A percentile compares a stretch with the other conserved stretches of the same genome.
phyloP scores from a whole-genome alignment of 352 stramenopile species.

The Phytophthora pistaciae region DNA sequence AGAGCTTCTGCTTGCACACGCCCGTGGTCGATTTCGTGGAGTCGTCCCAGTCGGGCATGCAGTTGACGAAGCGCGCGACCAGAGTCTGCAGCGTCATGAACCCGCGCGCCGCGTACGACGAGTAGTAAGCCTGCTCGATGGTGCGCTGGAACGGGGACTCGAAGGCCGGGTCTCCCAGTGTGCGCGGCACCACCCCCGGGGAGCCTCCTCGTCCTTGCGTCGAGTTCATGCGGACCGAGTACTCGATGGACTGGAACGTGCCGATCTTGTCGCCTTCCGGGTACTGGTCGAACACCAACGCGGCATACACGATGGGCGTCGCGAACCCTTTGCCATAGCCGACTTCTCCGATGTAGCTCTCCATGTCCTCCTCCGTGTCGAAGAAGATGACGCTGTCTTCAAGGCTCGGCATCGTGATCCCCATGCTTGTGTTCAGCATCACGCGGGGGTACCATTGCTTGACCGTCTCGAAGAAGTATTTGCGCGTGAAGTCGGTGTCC shows the following conservation, averaged over 20 bases:
- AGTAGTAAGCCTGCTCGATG: conserved; percentile 51
- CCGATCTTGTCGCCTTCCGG: conserved; percentile 55
- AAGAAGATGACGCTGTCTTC: conserved; percentile 77
- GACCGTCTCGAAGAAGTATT: conserved; percentile 70
- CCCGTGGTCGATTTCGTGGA: conserved; percentile 46
- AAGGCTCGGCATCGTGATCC: conserved; percentile 54
- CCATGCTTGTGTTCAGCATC: conserved; percentile 11
- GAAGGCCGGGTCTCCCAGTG: conserved; percentile 54
- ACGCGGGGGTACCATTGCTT: conserved; percentile 65
- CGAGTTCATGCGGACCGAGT: conserved; percentile 73
- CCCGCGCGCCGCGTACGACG: conserved; percentile 45
- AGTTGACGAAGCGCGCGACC: conserved; percentile 68
- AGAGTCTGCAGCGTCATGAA: conserved; percentile 81
- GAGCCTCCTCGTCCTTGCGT: conserved; percentile 35
- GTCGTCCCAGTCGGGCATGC: conserved; percentile 57
- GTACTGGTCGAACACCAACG: conserved; percentile 67
- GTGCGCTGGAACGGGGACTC: conserved; percentile 57
- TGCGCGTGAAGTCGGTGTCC: conserved; percentile 65
- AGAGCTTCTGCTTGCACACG: conserved; percentile 51
- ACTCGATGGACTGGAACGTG: conserved; percentile 57
- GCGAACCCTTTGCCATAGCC: conserved; percentile 59
- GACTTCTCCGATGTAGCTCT: conserved; percentile 48
- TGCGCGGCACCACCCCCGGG: conserved; percentile 46
- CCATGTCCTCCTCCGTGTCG: conserved; percentile 45
- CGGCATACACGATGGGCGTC: conserved; percentile 61